phyloP scores from a whole-genome alignment of 148 eudicot species.

The Linanthus parryae region DNA sequence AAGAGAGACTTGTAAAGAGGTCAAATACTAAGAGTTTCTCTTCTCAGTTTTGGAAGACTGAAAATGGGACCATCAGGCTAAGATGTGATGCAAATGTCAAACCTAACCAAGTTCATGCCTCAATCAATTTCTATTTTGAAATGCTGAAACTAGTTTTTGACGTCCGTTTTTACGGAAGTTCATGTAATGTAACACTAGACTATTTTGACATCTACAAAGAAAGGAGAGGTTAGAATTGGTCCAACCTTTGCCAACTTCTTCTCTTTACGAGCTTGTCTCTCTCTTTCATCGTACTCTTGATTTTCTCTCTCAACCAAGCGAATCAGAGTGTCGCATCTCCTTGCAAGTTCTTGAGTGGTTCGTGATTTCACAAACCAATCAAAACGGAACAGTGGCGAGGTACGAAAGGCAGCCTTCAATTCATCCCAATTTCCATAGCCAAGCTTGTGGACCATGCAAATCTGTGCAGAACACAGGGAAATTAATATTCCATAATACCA shows the following conservation, averaged over 20 bases:
- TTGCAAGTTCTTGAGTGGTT: conserved; percentile 92
- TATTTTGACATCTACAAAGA: not conserved
- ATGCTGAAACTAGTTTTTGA: not conserved
- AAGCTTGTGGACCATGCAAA: conserved; percentile 96
- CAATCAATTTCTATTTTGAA: not conserved
- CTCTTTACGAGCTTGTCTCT: conserved; percentile 97
- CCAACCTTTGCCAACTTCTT: conserved; percentile 89
- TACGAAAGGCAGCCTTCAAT: conserved; percentile 89
- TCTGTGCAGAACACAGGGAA: conserved; percentile 39
- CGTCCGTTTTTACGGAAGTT: not conserved
- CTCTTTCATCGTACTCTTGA: conserved; percentile 90
- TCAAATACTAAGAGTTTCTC: not conserved
- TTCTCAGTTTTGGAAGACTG: not conserved
- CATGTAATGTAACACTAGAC: not conserved
- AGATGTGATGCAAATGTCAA: no score
- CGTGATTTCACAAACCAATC: conserved; percentile 99
- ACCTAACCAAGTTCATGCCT: no score
- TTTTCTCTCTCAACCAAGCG: conserved; percentile 92
- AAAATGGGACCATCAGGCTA: no score
- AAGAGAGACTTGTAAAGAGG: not conserved
- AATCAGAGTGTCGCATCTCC: conserved; percentile 93
- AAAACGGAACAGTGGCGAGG: conserved; percentile 82
- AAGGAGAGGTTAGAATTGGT: not conserved
- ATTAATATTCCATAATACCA: no score
- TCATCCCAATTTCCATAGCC: conserved; percentile 99